A percentile compares a stretch with the other conserved stretches of the same genome.
Evolutionary conservation across 2,329 filamentous ascomycete genomes (phyloP).

Genomic region (Penicillium sp.): DNA sequence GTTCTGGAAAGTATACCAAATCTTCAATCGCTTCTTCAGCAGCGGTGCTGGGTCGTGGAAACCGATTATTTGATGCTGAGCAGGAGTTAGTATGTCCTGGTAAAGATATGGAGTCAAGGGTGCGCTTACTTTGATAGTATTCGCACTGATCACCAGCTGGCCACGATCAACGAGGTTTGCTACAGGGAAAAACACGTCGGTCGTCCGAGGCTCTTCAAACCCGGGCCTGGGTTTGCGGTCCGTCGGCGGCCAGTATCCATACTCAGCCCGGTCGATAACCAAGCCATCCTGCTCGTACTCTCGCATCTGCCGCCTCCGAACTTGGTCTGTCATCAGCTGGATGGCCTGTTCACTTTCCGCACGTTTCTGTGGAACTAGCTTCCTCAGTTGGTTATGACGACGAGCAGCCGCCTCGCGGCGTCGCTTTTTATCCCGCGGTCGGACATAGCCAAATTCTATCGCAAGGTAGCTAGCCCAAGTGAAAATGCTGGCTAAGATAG

Average conservation of each 20-base stretch:
- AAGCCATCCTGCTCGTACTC: constrained; percentile 40
- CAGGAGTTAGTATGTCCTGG: constrained; percentile 19
- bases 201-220: constrained; percentile 27
- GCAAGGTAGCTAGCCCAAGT: constrained; percentile 45
- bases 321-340: constrained; percentile 43
- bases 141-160: constrained; percentile 41
- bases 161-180: constrained; percentile 46
- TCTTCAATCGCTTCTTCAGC: constrained; percentile 40
- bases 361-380: constrained; percentile 37
- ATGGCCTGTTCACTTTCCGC: constrained; percentile 43
- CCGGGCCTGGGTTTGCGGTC: constrained; percentile 26
- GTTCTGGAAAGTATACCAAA: constrained; percentile 46
- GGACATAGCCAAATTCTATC: constrained; percentile 44
- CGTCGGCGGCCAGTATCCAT: constrained; percentile 37
- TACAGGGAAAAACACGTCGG: constrained; percentile 48
- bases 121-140: constrained; percentile 37
- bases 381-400: constrained; percentile 40
- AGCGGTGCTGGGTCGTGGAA: constrained; percentile 49
- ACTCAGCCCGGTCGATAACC: constrained; percentile 44
- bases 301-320: constrained; percentile 39
- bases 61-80: constrained; percentile 44
- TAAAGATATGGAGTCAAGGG: background rate
- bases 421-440: constrained; percentile 40
- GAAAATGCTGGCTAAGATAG: constrained; percentile 37
- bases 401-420: constrained; percentile 37